Base-by-base conservation (phyloP, 2,329 filamentous ascomycete genomes). In the Pseudocercospora eumusae region DNA sequence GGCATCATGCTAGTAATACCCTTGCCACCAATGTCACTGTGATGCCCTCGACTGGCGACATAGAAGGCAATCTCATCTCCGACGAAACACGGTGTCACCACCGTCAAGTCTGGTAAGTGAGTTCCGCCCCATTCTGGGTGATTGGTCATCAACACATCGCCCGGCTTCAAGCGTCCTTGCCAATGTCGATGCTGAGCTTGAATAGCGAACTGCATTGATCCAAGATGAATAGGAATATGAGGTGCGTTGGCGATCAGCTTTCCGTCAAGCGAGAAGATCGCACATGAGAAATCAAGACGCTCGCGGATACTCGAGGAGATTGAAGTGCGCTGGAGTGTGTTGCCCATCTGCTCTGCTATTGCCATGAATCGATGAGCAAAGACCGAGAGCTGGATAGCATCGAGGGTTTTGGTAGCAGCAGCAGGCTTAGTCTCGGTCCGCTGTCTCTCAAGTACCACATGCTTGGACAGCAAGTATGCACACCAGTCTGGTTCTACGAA, bases 331-430 rank as follows among this genome's bases (percentile, higher is more conserved):
- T 85, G 82, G 9, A 85, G 73, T 0, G 83, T 83, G 6, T 80
- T 80, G 28, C 83, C 83, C 83, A 85, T 85, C 63, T 85, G 83
- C 61, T 85, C 83, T 0, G 83, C 83, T 20, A 85, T 84, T 3
- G 81, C 80, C 83, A 85, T 85, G 74, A 85, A 85, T 0, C 83
- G 76, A 66, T 85, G 82, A 0, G 80, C 81, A 59, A 84, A 84
- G 50, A 85, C 80, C 9, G 80, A 83, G 2, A 85, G 77, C 40
- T 80, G 76, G 44, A 85, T 83, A 0, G 83, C 83, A 60, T 82
- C 79, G 33, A 82, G 73, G 13, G 31, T 55, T 15, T 27, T 33
- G 8, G 23, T 28, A 8, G 49, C 72, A 21, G 40, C 25, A 18
- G 64, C 56, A 11, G 40, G 71, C 70, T 61, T 59, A 33, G 62